Evolutionary conservation across 495 filamentous ascomycete species (phyloP).

Genomic region (Trichoderma orchidacearum): DNA sequence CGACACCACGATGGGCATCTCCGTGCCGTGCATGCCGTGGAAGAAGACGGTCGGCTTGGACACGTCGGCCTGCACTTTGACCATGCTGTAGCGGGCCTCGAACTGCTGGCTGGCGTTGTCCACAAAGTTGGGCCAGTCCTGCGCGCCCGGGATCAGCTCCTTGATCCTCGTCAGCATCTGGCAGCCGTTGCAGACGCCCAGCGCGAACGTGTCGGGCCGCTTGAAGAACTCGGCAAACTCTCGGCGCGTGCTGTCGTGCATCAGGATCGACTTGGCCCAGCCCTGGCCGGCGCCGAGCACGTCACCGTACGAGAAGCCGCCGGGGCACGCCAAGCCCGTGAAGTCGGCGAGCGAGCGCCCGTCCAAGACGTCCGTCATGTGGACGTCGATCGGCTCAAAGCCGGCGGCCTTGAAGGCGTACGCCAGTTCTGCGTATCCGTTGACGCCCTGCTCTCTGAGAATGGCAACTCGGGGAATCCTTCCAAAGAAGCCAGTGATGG

Average conservation of each 20-base stretch:
- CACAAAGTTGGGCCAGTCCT: constrained; percentile 78
- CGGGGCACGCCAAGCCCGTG: constrained; percentile 81
- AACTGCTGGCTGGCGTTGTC: constrained; percentile 82
- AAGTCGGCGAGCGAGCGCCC: constrained; percentile 68
- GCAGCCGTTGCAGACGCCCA: constrained; percentile 96
- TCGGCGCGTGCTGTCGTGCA: constrained; percentile 60
- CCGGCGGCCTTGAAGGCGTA: constrained; percentile 89
- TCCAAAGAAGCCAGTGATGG: constrained; percentile 53
- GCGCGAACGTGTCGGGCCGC: constrained; percentile 75
- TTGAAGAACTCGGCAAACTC: constrained; percentile 82
- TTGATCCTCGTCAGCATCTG: constrained; percentile 84
- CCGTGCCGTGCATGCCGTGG: constrained; percentile 75
- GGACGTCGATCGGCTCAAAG: constrained; percentile 83
- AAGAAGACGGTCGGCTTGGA: constrained; percentile 69
- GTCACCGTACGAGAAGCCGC: constrained; percentile 95
- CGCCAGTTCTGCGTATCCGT: constrained; percentile 90
- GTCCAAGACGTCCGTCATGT: constrained; percentile 89
- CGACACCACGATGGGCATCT: constrained; percentile 75
- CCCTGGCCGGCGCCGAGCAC: constrained; percentile 89
- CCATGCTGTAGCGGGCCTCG: constrained; percentile 83
- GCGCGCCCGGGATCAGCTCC: constrained; percentile 72
- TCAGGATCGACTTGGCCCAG: constrained; percentile 89
- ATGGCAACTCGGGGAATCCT: constrained; percentile 81
- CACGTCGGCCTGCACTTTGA: constrained; percentile 54
- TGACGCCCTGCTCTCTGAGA: constrained; percentile 87